Conservation (phyloP, 106 monocot genomes). For the Dendrobium nobile region DNA sequence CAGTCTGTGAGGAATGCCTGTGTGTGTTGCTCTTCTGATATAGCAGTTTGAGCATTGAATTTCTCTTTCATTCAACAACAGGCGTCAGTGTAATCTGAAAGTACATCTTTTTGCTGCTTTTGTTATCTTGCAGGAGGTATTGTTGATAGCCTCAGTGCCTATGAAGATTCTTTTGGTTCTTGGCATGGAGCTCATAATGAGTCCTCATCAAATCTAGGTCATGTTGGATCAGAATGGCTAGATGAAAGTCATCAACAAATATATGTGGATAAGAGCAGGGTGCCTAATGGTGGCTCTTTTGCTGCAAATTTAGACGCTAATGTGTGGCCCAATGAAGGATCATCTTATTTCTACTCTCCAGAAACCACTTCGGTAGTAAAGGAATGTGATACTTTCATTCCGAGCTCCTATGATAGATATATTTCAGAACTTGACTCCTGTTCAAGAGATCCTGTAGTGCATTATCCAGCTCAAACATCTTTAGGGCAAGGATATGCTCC, state of each 20-base stretch:
- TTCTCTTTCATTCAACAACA: slow-evolving; percentile 1
- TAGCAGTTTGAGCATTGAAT: neutral
- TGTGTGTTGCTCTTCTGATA: neutral
- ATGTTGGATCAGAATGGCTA: slow-evolving; percentile 11
- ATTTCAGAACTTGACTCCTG: slow-evolving; percentile 34
- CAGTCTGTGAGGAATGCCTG: too few species aligned
- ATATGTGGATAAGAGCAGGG: slow-evolving; percentile 8
- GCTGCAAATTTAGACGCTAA: neutral
- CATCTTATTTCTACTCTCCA: slow-evolving; percentile 12
- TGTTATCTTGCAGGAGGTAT: slow-evolving; percentile 6
- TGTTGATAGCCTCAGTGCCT: slow-evolving; percentile 17
- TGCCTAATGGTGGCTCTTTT: neutral
- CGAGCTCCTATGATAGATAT: slow-evolving; percentile 31
- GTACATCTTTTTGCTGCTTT: neutral
- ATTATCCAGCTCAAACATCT: slow-evolving; percentile 12
- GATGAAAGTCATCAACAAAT: neutral
- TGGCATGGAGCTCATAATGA: slow-evolving; percentile 21
- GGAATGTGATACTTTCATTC: slow-evolving; percentile 1
- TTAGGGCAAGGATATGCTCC: slow-evolving; percentile 8
- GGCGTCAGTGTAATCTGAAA: neutral
- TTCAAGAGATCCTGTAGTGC: slow-evolving; percentile 10
- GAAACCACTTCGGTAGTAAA: slow-evolving; percentile 5
- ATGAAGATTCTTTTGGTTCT: slow-evolving; percentile 14
- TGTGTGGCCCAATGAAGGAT: slow-evolving; percentile 7
- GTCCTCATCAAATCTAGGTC: neutral